These are phyloP conservation scores for Fraxinus greggii DNA, from an alignment of 305 asterid genomes.

Conservation along the genomic window DNA sequence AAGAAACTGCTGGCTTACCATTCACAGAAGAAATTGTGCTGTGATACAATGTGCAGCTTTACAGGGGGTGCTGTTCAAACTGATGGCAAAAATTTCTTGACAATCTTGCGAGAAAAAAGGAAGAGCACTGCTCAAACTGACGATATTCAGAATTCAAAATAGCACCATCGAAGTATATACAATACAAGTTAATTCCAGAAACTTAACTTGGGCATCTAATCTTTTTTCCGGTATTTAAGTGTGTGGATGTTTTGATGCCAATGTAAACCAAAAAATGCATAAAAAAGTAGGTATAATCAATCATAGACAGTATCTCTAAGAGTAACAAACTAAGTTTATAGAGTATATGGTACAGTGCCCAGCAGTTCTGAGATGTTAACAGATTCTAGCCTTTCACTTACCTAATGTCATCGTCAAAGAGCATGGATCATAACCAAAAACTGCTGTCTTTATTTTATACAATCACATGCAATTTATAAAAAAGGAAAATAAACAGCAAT, in stretches of 20 bases:
- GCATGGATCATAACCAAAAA: constrained; percentile 4
- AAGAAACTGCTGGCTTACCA: not conserved
- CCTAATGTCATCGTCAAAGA: not conserved
- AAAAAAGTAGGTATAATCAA: not conserved
- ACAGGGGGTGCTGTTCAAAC: not conserved
- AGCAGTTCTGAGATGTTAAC: not conserved
- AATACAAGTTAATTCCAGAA: not conserved
- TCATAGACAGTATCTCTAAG: not conserved
- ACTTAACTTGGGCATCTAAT: not conserved
- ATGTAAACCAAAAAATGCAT: not conserved
- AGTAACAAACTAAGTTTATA: constrained; percentile 2
- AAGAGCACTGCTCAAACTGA: not conserved
- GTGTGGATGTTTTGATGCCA: not conserved
- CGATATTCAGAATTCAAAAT: not conserved
- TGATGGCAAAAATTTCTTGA: not conserved
- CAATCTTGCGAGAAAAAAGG: not conserved
- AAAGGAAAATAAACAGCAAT: not conserved
- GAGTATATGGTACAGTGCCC: not conserved
- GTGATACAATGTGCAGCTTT: not conserved
- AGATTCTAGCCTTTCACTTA: not conserved
- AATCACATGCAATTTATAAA: not conserved
- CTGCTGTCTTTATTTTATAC: not conserved
- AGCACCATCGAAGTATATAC: not conserved
- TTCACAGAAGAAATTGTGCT: not conserved
- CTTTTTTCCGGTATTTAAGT: not conserved